These are phyloP conservation scores for Lichtheimia corymbifera DNA, from an alignment of 371 early-diverging fungal species.

Conservation along the genomic window DNA sequence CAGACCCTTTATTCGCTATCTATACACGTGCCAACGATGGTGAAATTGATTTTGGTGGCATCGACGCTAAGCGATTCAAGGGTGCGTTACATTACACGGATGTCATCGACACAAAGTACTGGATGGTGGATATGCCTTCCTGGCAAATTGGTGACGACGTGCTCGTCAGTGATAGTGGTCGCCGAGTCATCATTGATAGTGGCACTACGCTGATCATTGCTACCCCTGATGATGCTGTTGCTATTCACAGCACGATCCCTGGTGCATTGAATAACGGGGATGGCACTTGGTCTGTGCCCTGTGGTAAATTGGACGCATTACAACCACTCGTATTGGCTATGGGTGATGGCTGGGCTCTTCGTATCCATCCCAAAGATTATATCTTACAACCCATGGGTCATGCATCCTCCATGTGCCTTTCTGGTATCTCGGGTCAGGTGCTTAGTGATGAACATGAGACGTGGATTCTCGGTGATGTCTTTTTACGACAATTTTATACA, in stretches of 20 bases:
- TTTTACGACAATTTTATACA: conserved; percentile 75
- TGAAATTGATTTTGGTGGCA: conserved; percentile 71
- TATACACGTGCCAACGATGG: conserved; percentile 60
- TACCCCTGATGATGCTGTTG: conserved; percentile 64
- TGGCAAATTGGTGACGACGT: conserved; percentile 39
- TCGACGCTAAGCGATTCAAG: conserved; percentile 52
- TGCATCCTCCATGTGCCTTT: conserved; percentile 57
- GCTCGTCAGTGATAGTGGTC: conserved; percentile 17
- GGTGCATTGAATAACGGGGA: conserved; percentile 65
- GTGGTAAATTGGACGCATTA: conserved; percentile 48
- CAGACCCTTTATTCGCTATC: conserved; percentile 74
- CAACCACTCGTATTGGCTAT: conserved; percentile 46
- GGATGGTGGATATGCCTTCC: conserved; percentile 70
- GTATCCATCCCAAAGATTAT: conserved; percentile 57
- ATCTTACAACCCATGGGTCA: conserved; percentile 51
- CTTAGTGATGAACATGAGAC: conserved; percentile 31
- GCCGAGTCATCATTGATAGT: conserved; percentile 59
- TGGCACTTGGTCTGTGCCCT: conserved; percentile 53
- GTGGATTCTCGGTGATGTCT: conserved; percentile 84
- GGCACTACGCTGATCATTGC: conserved; percentile 73
- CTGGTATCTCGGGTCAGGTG: conserved; percentile 61
- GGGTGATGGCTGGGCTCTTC: conserved; percentile 45
- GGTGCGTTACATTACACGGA: conserved; percentile 66
- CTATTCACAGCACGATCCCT: conserved; percentile 61
- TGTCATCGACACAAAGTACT: conserved; percentile 73